Conservation (phyloP, 2,329 filamentous ascomycete genomes). For the Penicillium sp. region DNA sequence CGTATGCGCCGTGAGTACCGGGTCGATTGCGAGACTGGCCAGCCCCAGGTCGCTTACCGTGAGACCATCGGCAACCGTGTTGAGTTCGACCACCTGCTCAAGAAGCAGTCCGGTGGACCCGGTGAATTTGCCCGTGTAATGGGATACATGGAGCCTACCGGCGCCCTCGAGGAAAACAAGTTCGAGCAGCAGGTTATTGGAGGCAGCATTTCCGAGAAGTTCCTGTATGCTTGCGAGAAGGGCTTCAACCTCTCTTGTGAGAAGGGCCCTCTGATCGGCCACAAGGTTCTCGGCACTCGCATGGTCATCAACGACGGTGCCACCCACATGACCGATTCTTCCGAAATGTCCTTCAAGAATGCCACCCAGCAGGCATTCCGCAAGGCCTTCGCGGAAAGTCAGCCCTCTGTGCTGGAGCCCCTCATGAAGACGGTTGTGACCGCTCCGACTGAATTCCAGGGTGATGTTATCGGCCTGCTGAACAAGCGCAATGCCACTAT, state of each 20-base stretch:
- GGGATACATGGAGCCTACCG: slow-evolving; percentile 82
- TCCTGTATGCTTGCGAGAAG: slow-evolving; percentile 85
- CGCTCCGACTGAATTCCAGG: slow-evolving; percentile 93
- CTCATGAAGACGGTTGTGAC: slow-evolving; percentile 98
- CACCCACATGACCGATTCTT: slow-evolving; percentile 95
- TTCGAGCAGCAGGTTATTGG: slow-evolving; percentile 84
- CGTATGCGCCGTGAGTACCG: slow-evolving; percentile 94
- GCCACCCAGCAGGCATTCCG: slow-evolving; percentile 94
- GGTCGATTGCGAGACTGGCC: slow-evolving; percentile 88
- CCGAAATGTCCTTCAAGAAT: slow-evolving; percentile 88
- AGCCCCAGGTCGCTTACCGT: slow-evolving; percentile 92
- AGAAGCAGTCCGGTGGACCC: slow-evolving; percentile 89
- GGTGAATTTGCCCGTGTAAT: slow-evolving; percentile 91
- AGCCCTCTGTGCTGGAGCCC: slow-evolving; percentile 80
- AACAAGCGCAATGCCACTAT: slow-evolving; percentile 96
- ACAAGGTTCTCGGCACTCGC: slow-evolving; percentile 76
- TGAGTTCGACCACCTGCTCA: slow-evolving; percentile 85
- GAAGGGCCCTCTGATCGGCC: slow-evolving; percentile 83
- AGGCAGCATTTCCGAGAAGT: slow-evolving; percentile 90
- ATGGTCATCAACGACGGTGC: slow-evolving; percentile 96
- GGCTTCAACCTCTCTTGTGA: slow-evolving; percentile 76
- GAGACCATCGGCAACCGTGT: slow-evolving; percentile 77
- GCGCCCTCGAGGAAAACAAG: slow-evolving; percentile 61
- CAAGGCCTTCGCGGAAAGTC: slow-evolving; percentile 75
- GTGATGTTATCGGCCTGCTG: slow-evolving; percentile 83